Evolutionary conservation across 257 asterid genomes (phyloP), one percentile per base, ranked within the genome.

Genomic region (Solanum virginianum): DNA sequence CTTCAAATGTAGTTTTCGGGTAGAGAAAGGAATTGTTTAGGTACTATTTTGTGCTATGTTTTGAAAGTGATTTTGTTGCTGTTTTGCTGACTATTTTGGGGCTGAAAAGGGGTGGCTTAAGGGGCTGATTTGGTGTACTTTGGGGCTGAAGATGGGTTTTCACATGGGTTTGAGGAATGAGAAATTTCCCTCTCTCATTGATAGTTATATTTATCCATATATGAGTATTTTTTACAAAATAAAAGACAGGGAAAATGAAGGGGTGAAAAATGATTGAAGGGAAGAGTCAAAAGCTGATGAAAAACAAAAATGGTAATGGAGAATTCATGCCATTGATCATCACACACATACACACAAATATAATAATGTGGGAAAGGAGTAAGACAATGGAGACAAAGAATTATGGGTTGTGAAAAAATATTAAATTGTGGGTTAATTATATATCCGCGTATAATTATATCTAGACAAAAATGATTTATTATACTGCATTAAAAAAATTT

Each of bases 231-330:
- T 49, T 88, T 87, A 88, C 47, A 86, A 15, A 8, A 65, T 2
- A 2, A 2, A 43, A 45, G 47, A 80, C 43, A 24, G 66, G 7
- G 53, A 45, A 85, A 81, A 36, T 12, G 43, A 45, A 41, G 32
- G 84, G 86, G 82, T 60, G 49, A 57, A 84, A 77, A 89, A 85
- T 89, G 89, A 90, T 60, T 89, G 39, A 24, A 29, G 69, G 26
- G 84, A 89, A 92, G 87, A 90, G 87, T 75, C 90, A 91, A 92
- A 92, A 91, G 94, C 94, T 91, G 94, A 87, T 8, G 60, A 20
- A 65, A 81, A 85, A 82, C 84, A 85, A 82, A 83, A 47, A 82
- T 83, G 70, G 59, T 62, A 88, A 85, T 62, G 87, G 71, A 82
- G 81, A 75, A 75, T 49, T 9, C 60, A 22, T 47, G 81, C 22